phyloP scores from a whole-genome alignment of 805 yeast species.

The Danielia reshetovae region DNA sequence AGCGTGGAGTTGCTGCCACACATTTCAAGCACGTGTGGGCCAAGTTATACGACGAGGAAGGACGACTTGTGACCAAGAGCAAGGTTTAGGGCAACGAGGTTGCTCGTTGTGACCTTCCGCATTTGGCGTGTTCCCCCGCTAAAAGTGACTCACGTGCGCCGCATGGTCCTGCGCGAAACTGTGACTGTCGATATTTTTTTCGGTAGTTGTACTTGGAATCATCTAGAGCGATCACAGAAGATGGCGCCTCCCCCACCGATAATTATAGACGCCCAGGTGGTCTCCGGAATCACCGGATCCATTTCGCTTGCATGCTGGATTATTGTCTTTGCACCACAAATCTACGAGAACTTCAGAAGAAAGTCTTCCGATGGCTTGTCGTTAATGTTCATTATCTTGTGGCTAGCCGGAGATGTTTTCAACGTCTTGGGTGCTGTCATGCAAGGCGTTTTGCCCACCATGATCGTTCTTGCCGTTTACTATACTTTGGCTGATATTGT shows the following conservation, averaged over 20 bases:
- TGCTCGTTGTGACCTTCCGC: neutral
- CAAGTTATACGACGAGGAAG: conserved; percentile 11
- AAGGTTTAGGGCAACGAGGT: neutral
- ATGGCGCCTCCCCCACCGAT: conserved; percentile 66
- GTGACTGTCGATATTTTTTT: no score
- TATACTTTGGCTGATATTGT: conserved; percentile 90
- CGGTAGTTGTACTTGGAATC: no score
- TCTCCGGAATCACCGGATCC: conserved; percentile 78
- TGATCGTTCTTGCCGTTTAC: conserved; percentile 88
- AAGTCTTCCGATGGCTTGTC: conserved; percentile 90
- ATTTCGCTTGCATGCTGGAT: conserved; percentile 97
- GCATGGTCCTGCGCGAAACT: no score
- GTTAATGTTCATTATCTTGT: conserved; percentile 74
- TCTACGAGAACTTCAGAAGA: conserved; percentile 83
- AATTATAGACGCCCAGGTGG: conserved; percentile 61
- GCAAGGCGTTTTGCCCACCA: conserved; percentile 90
- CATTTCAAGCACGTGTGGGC: conserved; percentile 6
- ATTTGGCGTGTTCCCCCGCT: neutral
- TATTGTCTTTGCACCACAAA: conserved; percentile 95
- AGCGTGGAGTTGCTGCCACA: conserved; percentile 6
- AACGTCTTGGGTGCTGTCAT: conserved; percentile 87
- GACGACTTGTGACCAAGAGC: conserved; percentile 1
- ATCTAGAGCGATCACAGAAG: no score
- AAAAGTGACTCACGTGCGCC: conserved; percentile 3
- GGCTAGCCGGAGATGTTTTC: conserved; percentile 93